Percentiles rank a stretch among this genome's conserved stretches.
Conservation (phyloP, 495 filamentous ascomycete species). For the Aeminium ludgeri region DNA sequence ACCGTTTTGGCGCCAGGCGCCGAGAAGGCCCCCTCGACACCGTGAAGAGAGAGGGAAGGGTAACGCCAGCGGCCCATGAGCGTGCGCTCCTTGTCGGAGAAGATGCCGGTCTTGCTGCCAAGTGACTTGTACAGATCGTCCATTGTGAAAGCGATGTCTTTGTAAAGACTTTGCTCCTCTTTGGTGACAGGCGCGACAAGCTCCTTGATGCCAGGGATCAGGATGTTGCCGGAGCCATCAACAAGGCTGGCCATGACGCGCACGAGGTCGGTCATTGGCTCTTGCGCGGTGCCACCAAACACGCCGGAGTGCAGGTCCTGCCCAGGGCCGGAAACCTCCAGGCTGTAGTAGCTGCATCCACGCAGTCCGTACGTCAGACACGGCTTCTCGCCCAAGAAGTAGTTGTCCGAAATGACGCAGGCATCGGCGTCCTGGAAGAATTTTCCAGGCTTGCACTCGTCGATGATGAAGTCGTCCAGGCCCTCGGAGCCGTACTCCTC, state of each 20-base stretch:
- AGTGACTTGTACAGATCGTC: constrained; percentile 81
- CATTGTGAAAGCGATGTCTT: constrained; percentile 83
- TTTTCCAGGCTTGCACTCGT: constrained; percentile 52
- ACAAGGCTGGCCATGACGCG: constrained; percentile 67
- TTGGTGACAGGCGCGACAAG: constrained; percentile 74
- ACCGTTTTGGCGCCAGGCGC: constrained; percentile 92
- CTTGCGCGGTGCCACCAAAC: constrained; percentile 86
- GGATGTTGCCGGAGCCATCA: constrained; percentile 75
- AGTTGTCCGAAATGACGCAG: constrained; percentile 98
- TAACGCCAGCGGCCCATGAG: constrained; percentile 89
- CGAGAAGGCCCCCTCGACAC: constrained; percentile 89
- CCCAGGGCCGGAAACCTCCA: constrained; percentile 74
- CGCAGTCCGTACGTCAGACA: constrained; percentile 97
- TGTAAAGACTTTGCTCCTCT: constrained; percentile 74
- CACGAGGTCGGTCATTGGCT: constrained; percentile 94
- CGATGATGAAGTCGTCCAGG: constrained; percentile 81
- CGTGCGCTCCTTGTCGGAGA: constrained; percentile 66
- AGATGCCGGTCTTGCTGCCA: constrained; percentile 71
- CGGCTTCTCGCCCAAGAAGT: constrained; percentile 98
- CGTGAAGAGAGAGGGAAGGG: constrained; percentile 90
- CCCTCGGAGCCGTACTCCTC: constrained; percentile 98
- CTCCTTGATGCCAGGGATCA: constrained; percentile 74
- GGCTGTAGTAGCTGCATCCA: constrained; percentile 88
- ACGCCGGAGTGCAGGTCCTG: constrained; percentile 93
- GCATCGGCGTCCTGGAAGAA: constrained; percentile 92